These are phyloP conservation scores for Curvularia spicifera DNA, from an alignment of 2,329 filamentous ascomycete species.

Conservation along the genomic window DNA sequence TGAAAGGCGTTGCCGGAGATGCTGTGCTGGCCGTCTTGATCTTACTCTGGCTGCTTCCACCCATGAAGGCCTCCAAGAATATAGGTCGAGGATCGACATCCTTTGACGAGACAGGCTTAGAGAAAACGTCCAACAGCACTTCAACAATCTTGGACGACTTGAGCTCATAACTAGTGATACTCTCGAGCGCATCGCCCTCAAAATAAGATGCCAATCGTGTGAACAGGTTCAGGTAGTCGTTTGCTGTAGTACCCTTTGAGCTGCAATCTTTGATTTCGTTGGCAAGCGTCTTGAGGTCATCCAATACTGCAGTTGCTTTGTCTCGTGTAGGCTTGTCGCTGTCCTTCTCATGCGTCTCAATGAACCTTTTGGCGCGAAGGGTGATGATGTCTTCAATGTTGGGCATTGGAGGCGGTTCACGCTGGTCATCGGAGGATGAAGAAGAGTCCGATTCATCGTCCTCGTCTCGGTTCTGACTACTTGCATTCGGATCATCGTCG, in stretches of 20 bases:
- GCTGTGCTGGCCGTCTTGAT: conserved; percentile 69
- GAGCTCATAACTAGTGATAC: conserved; percentile 93
- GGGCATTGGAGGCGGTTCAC: conserved; percentile 30
- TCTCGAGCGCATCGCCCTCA: conserved; percentile 84
- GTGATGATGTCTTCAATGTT: conserved; percentile 76
- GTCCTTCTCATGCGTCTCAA: conserved; percentile 81
- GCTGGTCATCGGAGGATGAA: conserved; percentile 50
- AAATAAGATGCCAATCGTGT: conserved; percentile 80
- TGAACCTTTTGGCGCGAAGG: conserved; percentile 78
- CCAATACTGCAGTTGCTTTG: conserved; percentile 78
- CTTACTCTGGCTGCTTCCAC: conserved; percentile 65
- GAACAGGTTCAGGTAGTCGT: conserved; percentile 71
- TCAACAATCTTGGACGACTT: conserved; percentile 89
- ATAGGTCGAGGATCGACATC: conserved; percentile 72
- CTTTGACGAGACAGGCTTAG: conserved; percentile 63
- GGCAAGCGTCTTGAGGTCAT: conserved; percentile 73
- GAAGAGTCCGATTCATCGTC: conserved; percentile 71
- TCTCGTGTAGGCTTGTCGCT: conserved; percentile 76
- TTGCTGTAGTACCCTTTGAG: conserved; percentile 50
- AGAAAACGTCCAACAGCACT: conserved; percentile 81
- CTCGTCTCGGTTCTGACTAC: conserved; percentile 66
- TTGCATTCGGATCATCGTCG: conserved; percentile 62
- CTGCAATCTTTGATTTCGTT: conserved; percentile 76
- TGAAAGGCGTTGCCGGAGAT: conserved; percentile 82
- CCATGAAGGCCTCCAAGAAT: conserved; percentile 94